Conservation (phyloP, 768 basidiomycete species). For the Gymnopilus dilepis region DNA sequence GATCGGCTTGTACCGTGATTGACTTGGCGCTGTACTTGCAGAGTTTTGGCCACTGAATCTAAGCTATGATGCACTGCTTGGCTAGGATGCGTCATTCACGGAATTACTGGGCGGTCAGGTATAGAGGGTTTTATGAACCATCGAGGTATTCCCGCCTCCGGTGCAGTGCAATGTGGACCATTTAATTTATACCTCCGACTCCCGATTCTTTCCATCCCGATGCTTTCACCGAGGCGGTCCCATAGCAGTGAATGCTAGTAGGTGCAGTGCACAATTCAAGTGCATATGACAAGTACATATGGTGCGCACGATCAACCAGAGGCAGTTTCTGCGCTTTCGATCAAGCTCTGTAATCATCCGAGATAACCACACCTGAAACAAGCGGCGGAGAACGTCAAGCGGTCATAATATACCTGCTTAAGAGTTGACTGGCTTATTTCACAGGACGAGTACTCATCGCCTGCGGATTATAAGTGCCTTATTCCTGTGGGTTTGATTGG, state of each 20-base stretch:
- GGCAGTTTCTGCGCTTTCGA: background rate
- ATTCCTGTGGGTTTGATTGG: background rate
- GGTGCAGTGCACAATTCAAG: background rate
- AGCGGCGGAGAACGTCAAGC: background rate
- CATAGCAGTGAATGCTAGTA: background rate
- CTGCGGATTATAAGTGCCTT: background rate
- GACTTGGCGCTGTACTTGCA: background rate
- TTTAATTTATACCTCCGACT: background rate
- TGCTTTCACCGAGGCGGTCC: background rate
- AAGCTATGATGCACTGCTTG: background rate
- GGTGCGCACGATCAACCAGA: background rate
- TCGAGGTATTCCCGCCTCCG: background rate
- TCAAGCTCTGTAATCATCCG: background rate
- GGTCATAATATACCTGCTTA: background rate
- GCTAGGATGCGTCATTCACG: background rate
- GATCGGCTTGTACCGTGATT: background rate
- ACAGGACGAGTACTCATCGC: background rate
- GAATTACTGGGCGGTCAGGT: background rate
- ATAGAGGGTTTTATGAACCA: background rate
- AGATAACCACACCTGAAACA: background rate
- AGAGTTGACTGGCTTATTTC: background rate
- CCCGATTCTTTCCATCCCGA: background rate
- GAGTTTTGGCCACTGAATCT: background rate
- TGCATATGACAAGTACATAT: background rate
- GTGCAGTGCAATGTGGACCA: background rate